Evolutionary conservation across 306 rosid genomes (phyloP), one percentile per base, ranked within the genome.

Genomic region (Dicorynia guianensis): DNA sequence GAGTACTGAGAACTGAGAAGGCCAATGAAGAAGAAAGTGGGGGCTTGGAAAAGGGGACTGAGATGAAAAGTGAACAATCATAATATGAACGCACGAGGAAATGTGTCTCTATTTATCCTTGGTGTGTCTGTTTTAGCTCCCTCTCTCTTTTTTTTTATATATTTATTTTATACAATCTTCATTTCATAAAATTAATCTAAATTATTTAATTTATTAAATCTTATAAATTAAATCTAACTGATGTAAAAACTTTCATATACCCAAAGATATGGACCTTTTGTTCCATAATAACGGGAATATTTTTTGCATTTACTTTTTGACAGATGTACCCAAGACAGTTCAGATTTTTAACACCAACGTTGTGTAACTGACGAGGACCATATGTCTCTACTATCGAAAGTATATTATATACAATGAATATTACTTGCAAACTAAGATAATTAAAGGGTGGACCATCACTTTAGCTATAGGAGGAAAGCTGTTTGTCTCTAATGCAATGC

Each of bases 381-480:
- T 17, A 20, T 8, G 63, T 34, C 30, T 11, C 0, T 71, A 58
- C 65, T 33, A 48, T 43, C 58, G 18, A 62, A 20, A 65, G n/a
- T 17, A 77, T 65, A 57, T 9, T 25, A 25, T 25, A 25, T 25
- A 25, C 2, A 25, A 25, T 25, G 2, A 25, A 25, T 25, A 30
- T 83, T 77, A 52, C 50, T 68, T 75, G 52, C 18, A 61, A 78
- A 67, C 78, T 17, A 67, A 80, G 86, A 38, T 69, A 70, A 75
- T 40, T 48, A 19, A 34, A 48, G 75, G 67, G 34, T 49, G 88
- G 81, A 50, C 42, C 67, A 9, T 4, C 60, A 39, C 58, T 62
- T 35, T 79, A 78, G 71, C 88, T 42, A 69, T 46, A 48, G 58
- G 49, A 57, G 86, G 89, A 80, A 85, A 79, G 80, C 9, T 25